phyloP scores from a whole-genome alignment of 805 yeast species.

The Torulaspora gathmanii region DNA sequence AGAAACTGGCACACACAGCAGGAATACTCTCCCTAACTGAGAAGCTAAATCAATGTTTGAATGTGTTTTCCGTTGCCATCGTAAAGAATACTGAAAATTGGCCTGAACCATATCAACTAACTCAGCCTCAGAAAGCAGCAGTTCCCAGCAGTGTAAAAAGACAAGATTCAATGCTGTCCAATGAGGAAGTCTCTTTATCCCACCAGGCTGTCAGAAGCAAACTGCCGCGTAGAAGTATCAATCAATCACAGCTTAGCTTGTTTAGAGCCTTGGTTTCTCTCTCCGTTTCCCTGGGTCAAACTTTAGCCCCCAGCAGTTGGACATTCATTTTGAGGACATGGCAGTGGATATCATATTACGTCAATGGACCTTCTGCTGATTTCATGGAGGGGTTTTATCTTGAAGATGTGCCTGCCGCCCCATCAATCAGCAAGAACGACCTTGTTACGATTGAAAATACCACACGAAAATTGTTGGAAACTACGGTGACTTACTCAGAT shows the following conservation, averaged over 20 bases:
- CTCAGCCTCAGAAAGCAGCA: slow-evolving; percentile 6
- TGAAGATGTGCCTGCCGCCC: slow-evolving; percentile 41
- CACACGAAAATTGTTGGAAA: slow-evolving; percentile 56
- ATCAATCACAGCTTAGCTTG: slow-evolving; percentile 67
- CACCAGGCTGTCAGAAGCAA: slow-evolving; percentile 11
- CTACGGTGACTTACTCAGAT: slow-evolving; percentile 51
- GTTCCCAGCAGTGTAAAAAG: slow-evolving; percentile 25
- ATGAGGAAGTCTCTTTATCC: neutral
- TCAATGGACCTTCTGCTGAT: slow-evolving; percentile 55
- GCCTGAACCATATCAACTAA: neutral
- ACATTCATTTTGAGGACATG: slow-evolving; percentile 52
- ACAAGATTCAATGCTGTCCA: slow-evolving; percentile 15
- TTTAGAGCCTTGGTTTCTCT: slow-evolving; percentile 73
- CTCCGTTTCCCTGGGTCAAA: slow-evolving; percentile 77
- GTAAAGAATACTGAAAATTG: slow-evolving; percentile 30
- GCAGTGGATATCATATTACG: slow-evolving; percentile 72
- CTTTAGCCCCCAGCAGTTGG: slow-evolving; percentile 62
- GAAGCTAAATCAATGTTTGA: slow-evolving; percentile 54
- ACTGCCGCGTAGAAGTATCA: slow-evolving; percentile 44
- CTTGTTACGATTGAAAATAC: slow-evolving; percentile 50
- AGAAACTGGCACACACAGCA: slow-evolving; percentile 74
- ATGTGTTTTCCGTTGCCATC: slow-evolving; percentile 44
- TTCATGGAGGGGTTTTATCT: slow-evolving; percentile 33
- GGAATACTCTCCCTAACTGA: slow-evolving; percentile 61
- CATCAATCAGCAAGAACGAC: slow-evolving; percentile 45